These are phyloP conservation scores for Rhodotorula sp. DNA, from an alignment of 1,284 basidiomycete species.

Conservation along the genomic window DNA sequence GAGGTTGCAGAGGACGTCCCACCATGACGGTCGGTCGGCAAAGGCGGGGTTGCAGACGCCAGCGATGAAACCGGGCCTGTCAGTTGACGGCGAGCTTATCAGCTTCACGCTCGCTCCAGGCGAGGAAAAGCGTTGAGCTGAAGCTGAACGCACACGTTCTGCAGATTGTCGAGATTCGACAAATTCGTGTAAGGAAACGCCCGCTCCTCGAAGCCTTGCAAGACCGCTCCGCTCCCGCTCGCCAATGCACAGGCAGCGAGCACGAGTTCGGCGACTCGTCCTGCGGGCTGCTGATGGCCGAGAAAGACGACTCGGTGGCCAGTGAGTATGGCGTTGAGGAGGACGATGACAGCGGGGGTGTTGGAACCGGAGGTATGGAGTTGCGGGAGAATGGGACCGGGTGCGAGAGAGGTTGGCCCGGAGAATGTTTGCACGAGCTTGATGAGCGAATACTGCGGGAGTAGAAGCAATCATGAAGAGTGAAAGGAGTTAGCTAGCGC, in stretches of 20 bases:
- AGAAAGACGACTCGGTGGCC: slow-evolving; percentile 92
- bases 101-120: neutral
- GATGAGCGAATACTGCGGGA: slow-evolving; percentile 79
- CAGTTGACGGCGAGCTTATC: neutral
- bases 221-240: slow-evolving; percentile 81
- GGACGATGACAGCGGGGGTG: slow-evolving; percentile 88
- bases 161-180: slow-evolving; percentile 82
- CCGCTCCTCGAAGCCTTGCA: slow-evolving; percentile 79
- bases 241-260: slow-evolving; percentile 88
- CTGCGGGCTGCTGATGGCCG: slow-evolving; percentile 70
- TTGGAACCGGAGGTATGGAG: slow-evolving; percentile 85
- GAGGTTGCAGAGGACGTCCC: slow-evolving; percentile 91
- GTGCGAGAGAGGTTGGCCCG: slow-evolving; percentile 58
- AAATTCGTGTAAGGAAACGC: slow-evolving; percentile 93
- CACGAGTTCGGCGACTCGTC: slow-evolving; percentile 83
- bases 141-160: slow-evolving; percentile 65
- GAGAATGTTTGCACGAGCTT: slow-evolving; percentile 86
- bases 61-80: slow-evolving; percentile 71
- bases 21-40: slow-evolving; percentile 70
- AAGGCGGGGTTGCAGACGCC: slow-evolving; percentile 97
- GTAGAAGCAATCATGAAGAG: slow-evolving; percentile 3
- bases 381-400: slow-evolving; percentile 83
- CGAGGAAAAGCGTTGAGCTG: neutral
- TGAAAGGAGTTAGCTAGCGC: no score
- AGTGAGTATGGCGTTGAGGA: slow-evolving; percentile 92